These are phyloP conservation scores for Euryodendron excelsum DNA, from an alignment of 148 eudicot species.

Conservation along the genomic window DNA sequence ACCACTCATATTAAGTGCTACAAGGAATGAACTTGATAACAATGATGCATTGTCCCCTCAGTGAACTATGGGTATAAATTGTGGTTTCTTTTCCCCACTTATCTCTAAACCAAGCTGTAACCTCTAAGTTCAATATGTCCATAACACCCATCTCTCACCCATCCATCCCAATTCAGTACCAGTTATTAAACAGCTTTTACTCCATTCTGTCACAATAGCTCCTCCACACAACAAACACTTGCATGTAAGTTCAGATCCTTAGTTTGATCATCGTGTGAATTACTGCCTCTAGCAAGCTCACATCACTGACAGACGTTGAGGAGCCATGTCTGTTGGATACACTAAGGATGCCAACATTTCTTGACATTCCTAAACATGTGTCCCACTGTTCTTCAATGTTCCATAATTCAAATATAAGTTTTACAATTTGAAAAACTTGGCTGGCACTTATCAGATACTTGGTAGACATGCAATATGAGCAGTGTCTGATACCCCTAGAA, in stretches of 20 bases:
- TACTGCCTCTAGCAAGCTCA: neutral
- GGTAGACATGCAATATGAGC: neutral
- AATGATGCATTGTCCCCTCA: neutral
- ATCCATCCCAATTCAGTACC: too few relatives aligned
- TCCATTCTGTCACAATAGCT: too few relatives aligned
- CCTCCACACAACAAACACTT: neutral
- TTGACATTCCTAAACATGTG: too few relatives aligned
- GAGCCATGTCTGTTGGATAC: neutral
- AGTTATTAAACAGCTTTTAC: neutral
- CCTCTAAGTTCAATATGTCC: neutral
- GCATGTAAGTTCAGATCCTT: neutral
- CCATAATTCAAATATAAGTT: neutral
- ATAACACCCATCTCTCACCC: too few relatives aligned
- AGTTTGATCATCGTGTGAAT: neutral
- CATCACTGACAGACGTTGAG: neutral
- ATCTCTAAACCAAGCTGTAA: neutral
- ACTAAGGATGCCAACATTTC: neutral
- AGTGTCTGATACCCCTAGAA: neutral
- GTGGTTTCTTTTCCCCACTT: neutral
- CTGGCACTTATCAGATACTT: neutral
- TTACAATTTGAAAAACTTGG: neutral
- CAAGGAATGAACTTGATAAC: neutral
- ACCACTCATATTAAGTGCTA: neutral
- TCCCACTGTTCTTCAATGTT: neutral
- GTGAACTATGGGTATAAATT: neutral